A percentile compares a stretch with the other conserved stretches of the same genome.
These are phyloP conservation scores for Colletotrichum plurivorum DNA, from an alignment of 2,329 filamentous ascomycete species.

Conservation along the genomic window DNA sequence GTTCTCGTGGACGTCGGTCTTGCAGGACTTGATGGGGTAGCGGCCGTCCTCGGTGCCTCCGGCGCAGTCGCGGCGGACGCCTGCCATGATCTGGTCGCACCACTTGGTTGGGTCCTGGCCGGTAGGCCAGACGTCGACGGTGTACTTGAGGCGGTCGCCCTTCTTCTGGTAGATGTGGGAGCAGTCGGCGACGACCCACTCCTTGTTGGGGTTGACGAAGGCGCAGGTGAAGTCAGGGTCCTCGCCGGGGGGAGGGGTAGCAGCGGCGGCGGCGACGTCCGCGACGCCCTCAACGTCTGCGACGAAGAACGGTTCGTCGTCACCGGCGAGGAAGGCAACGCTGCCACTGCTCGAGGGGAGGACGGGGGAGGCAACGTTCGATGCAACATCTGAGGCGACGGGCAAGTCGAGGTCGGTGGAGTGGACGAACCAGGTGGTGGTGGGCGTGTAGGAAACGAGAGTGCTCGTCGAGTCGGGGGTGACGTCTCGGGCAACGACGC, in stretches of 20 bases:
- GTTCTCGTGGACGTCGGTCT: background rate
- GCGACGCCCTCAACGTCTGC: background rate
- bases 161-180: background rate
- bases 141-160: slow-evolving; percentile 10
- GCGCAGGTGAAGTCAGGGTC: slow-evolving; percentile 17
- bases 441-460: background rate
- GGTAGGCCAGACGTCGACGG: slow-evolving; percentile 17
- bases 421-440: background rate
- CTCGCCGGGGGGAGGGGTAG: slow-evolving; percentile 10
- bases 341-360: too few species aligned
- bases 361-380: too few species aligned
- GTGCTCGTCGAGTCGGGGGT: background rate
- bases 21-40: slow-evolving; percentile 4
- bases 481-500: background rate
- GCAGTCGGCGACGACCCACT: background rate
- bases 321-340: background rate
- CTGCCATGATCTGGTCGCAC: slow-evolving; percentile 4
- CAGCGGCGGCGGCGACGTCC: background rate
- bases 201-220: slow-evolving; percentile 1
- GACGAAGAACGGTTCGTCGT: too few species aligned
- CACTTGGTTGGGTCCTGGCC: slow-evolving; percentile 16
- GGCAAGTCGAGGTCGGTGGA: background rate
- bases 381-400: too few species aligned
- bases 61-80: slow-evolving; percentile 5
- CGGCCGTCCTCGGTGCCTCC: background rate